These are phyloP conservation scores for Arctium lappa DNA, from an alignment of 129 eudicot genomes.

Conservation along the genomic window DNA sequence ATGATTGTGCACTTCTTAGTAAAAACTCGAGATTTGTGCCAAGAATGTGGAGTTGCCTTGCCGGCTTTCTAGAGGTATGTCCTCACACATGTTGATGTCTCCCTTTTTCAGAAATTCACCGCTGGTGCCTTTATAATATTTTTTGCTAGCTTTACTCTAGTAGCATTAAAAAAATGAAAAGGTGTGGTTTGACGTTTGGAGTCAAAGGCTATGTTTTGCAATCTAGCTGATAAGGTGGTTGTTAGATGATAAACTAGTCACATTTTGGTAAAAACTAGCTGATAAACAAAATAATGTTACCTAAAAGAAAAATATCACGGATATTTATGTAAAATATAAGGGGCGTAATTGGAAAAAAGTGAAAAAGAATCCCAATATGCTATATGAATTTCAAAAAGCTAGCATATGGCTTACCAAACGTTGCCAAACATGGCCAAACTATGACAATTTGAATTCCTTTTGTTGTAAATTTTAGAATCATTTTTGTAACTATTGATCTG, in stretches of 20 bases:
- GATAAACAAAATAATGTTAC: too few species aligned
- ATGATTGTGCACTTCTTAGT: conserved; percentile 71
- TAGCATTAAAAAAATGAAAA: too few species aligned
- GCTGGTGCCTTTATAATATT: too few species aligned
- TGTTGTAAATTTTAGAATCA: neutral
- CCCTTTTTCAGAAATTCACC: neutral
- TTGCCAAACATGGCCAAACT: neutral
- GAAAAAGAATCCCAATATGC: neutral
- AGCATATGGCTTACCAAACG: neutral
- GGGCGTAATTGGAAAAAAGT: neutral
- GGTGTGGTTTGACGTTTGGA: neutral
- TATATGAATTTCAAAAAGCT: neutral
- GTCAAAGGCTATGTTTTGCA: too few species aligned
- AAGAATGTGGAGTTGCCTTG: conserved; percentile 96
- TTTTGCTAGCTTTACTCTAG: too few species aligned
- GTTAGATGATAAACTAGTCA: too few species aligned
- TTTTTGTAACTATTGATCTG: neutral
- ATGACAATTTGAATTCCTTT: neutral
- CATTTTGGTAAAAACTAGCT: too few species aligned
- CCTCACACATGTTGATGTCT: neutral
- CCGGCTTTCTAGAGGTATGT: conserved; percentile 83
- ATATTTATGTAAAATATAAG: too few species aligned
- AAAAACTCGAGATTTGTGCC: conserved; percentile 80
- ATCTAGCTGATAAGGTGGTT: too few species aligned
- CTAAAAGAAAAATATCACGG: neutral